phyloP scores from a whole-genome alignment of 805 yeast species.

The Blastobotrys peoriensis region DNA sequence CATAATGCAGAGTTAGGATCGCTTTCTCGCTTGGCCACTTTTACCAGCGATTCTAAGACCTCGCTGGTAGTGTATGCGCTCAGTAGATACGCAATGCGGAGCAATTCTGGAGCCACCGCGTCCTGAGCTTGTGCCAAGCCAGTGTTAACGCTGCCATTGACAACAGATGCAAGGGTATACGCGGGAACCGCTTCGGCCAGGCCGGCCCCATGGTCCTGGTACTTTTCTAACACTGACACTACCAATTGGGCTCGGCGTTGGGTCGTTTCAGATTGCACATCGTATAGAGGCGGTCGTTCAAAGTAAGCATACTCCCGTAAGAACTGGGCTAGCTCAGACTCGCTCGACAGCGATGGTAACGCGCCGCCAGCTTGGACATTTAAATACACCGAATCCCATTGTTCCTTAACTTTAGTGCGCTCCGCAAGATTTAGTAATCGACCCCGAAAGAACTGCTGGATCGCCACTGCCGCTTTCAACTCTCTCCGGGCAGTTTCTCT shows the following conservation, averaged over 20 bases:
- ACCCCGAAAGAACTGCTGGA: conserved; percentile 48
- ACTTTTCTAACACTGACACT: background rate
- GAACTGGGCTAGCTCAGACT: conserved; percentile 2
- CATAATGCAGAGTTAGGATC: background rate
- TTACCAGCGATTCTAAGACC: background rate
- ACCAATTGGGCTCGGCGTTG: background rate
- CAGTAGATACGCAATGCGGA: background rate
- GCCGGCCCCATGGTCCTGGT: background rate
- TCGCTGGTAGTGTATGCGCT: background rate
- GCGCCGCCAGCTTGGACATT: background rate
- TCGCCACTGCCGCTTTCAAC: conserved; percentile 41
- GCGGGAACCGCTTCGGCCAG: background rate
- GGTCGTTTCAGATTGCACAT: background rate
- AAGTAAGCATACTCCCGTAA: conserved; percentile 4
- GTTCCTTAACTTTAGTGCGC: conserved; percentile 27
- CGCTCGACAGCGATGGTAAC: background rate
- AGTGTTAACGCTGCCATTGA: background rate
- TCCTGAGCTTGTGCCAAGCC: background rate
- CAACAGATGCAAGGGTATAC: background rate
- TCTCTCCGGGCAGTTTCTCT: conserved; percentile 52
- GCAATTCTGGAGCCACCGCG: background rate
- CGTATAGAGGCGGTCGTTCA: background rate
- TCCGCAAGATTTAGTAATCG: conserved; percentile 30
- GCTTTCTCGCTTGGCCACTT: background rate
- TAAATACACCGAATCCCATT: conserved; percentile 24